phyloP scores from a whole-genome alignment of 192 early-diverging fungal species.

The Coemansia brasiliensis region DNA sequence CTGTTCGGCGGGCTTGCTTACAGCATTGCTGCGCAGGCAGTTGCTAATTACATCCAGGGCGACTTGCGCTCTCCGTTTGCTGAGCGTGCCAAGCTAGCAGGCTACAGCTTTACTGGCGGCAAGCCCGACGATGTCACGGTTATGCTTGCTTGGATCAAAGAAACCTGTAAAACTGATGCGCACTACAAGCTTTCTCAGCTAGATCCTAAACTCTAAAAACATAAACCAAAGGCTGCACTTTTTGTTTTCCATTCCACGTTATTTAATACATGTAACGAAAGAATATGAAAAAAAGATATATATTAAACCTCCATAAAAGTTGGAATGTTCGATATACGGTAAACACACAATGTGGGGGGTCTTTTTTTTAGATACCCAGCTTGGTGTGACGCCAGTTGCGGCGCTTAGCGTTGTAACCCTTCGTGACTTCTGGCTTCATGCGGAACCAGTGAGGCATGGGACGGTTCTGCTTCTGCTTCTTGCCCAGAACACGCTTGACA shows the following conservation, averaged over 20 bases:
- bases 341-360: too few species aligned
- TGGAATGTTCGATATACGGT: too few species aligned
- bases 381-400: conserved; percentile 99
- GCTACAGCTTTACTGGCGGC: conserved; percentile 44
- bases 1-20: conserved; percentile 52
- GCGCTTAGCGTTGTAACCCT: conserved; percentile 98
- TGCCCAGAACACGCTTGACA: conserved; percentile 97
- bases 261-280: too few species aligned
- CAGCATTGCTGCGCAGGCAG: conserved; percentile 46
- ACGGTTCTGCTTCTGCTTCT: conserved; percentile 99
- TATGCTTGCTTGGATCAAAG: conserved; percentile 51
- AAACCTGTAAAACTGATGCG: conserved; percentile 26
- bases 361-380: conserved; percentile 87
- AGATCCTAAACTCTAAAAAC: conserved; percentile 33
- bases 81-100: conserved; percentile 51
- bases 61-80: conserved; percentile 55
- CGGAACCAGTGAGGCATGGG: conserved; percentile 98
- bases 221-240: neutral
- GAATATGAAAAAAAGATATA: neutral
- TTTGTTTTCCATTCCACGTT: too few species aligned
- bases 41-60: conserved; percentile 47
- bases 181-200: conserved; percentile 1
- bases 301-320: neutral
- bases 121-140: conserved; percentile 56
- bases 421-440: conserved; percentile 91